Base-by-base conservation (phyloP, 306 rosid genomes). In the Rosa rugosa region DNA sequence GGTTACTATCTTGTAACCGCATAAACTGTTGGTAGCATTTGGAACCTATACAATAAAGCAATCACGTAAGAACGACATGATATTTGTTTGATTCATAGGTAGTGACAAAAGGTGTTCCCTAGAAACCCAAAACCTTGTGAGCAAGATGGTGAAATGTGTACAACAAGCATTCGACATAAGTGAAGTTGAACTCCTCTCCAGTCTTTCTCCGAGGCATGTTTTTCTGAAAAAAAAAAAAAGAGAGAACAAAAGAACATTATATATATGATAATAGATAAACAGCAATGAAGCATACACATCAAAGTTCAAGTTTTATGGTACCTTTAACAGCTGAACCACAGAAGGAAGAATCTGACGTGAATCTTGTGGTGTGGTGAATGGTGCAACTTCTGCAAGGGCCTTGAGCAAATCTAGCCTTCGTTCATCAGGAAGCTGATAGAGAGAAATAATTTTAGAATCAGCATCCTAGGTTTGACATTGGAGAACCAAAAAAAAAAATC, bases 271-370 rank as follows among this genome's bases (percentile, higher is more conserved):
- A 40, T 36, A 14, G 36, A 72, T 41, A 57, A 18, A 62, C 31
- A 6, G 56, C 71, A 67, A 11, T 18, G 72, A 67, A 72, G 23
- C 71, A 66, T 38, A 38, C 27, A 38, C 14, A 18, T 18, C 6
- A 3, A 17, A 38, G 20, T 67, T 40, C 27, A 18, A 66, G 7
- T 36, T 38, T 34, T 67, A 40, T 47, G 54, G 64, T 84, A 93
- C 99, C 96, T 89, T 93, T 76, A 93, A 81, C 77, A 93, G 88
- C 84, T 93, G 97, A 86, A 93, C 97, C 82, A 96, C 82, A 23
- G 96, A 89, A 75, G 99, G 98, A 82, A 96, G 99, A 79, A 93
- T 89, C 87, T 91, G 99, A 14, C 99, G 98, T 22, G 99, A 96
- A 83, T 96, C 99, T 85, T 87, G 98, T 14, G 98, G 97, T 4